phyloP scores from a whole-genome alignment of 441 rosid species.

The Erysimum cheiri region DNA sequence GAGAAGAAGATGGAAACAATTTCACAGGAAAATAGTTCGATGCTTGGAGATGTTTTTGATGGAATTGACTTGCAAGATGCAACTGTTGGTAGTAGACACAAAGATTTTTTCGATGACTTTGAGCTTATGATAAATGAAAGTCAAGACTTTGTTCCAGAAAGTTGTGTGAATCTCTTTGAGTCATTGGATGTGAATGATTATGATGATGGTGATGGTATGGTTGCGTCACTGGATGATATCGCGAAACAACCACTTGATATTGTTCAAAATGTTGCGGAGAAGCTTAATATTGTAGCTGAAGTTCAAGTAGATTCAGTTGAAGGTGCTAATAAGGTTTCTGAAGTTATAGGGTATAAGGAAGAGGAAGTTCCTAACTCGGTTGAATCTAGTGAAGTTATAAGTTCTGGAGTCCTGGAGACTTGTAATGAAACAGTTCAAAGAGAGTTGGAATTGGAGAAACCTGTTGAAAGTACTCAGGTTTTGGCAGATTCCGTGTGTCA shows the following conservation, averaged over 20 bases:
- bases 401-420: slow-evolving; percentile 39
- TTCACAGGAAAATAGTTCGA: slow-evolving; percentile 13
- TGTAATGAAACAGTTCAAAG: slow-evolving; percentile 45
- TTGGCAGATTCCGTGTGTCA: slow-evolving; percentile 29
- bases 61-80: slow-evolving; percentile 46
- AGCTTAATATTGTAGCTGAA: slow-evolving; percentile 31
- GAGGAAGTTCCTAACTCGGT: slow-evolving; percentile 36
- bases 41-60: slow-evolving; percentile 34
- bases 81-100: slow-evolving; percentile 41
- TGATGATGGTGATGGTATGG: slow-evolving; percentile 39
- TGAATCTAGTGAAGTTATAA: slow-evolving; percentile 36
- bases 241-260: slow-evolving; percentile 40
- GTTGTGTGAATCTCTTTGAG: slow-evolving; percentile 35
- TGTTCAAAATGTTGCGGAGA: slow-evolving; percentile 39
- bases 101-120: slow-evolving; percentile 56
- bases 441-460: slow-evolving; percentile 47
- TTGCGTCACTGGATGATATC: slow-evolving; percentile 23
- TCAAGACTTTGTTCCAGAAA: slow-evolving; percentile 42
- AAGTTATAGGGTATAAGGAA: background rate
- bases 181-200: slow-evolving; percentile 40
- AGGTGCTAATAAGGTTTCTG: slow-evolving; percentile 26
- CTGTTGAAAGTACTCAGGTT: slow-evolving; percentile 37
- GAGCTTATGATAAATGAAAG: slow-evolving; percentile 54
- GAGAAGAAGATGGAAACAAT: slow-evolving; percentile 36
- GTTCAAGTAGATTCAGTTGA: slow-evolving; percentile 42